Base-by-base conservation (phyloP, 2,329 filamentous ascomycete species). In the Colletotrichum salicis region DNA sequence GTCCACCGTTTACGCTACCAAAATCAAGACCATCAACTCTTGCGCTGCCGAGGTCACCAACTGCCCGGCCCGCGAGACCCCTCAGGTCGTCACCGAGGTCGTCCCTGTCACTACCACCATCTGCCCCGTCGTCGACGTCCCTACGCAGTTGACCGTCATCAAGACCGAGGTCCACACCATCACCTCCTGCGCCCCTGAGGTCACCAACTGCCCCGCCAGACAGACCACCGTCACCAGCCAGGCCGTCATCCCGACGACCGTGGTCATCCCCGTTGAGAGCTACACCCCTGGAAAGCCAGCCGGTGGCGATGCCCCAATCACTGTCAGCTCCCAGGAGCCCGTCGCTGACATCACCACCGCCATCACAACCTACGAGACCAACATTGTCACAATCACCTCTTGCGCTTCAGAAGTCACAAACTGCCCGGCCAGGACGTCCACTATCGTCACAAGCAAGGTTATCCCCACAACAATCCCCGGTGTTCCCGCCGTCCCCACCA, bases 101-200 rank as follows among this genome's bases (percentile, higher is more conserved):
- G 79, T 86, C 37, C 75, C 82, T 33, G 56, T 85, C 51, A 85
- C 83, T 74, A 87, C 85, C 12, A 86, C 85, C 12, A 79, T 86
- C 66, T 86, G 83, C 77, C 83, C 83, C 5, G 69, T 71, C 15
- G 78, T 82, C 22, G 71, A 73, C 55, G 56, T 66, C 15, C 56
- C 69, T 27, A 72, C 70, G 10, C 13, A 60, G 22, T 4, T 67
- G 59, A 67, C 69, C 59, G 64, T 73, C 0, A 69, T 78, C 29
- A 78, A 75, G 67, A 77, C 78, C 57, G 74, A 74, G 31, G 66
- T 76, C 24, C 74, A 71, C 22, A 79, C 79, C 70, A 78, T 79
- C 58, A 82, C 79, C 2, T 73, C 78, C 11, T 80, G 79, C 74
- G 70, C 76, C 0, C 74, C 76, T 3, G 64, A 73, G 2, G 71